phyloP scores from a whole-genome alignment of 2,329 filamentous ascomycete species.

The Chaetomium globosum region DNA sequence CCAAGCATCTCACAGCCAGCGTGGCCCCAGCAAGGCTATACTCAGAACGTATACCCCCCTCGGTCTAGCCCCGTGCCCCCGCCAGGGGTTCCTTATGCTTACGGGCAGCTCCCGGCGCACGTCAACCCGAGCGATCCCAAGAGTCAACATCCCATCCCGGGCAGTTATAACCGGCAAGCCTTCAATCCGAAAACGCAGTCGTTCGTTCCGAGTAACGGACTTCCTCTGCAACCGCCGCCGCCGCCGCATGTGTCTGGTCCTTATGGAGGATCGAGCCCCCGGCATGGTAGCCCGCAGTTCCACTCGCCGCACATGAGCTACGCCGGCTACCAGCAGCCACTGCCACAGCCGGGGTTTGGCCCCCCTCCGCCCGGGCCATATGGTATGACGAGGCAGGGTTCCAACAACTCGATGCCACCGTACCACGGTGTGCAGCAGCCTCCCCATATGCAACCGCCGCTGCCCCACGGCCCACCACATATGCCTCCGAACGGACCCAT shows the following conservation, averaged over 20 bases:
- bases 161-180: slow-evolving; percentile 75
- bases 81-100: slow-evolving; percentile 66
- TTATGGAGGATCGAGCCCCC: slow-evolving; percentile 53
- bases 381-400: slow-evolving; percentile 60
- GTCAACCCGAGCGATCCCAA: slow-evolving; percentile 71
- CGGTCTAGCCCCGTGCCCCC: slow-evolving; percentile 35
- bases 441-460: slow-evolving; percentile 23
- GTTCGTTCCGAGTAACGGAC: slow-evolving; percentile 71
- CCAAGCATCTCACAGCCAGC: slow-evolving; percentile 42
- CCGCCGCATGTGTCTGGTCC: slow-evolving; percentile 48
- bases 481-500: slow-evolving; percentile 41
- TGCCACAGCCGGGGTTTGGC: slow-evolving; percentile 46
- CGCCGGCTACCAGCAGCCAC: slow-evolving; percentile 51
- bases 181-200: slow-evolving; percentile 96
- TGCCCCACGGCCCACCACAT: slow-evolving; percentile 44
- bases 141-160: slow-evolving; percentile 79
- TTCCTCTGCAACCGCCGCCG: slow-evolving; percentile 49
- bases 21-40: slow-evolving; percentile 43
- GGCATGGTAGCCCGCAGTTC: slow-evolving; percentile 58
- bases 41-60: slow-evolving; percentile 39
- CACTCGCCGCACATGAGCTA: slow-evolving; percentile 56
- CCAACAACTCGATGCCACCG: slow-evolving; percentile 56
- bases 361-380: slow-evolving; percentile 46
- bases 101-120: slow-evolving; percentile 74
- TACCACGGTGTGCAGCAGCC: slow-evolving; percentile 49